Base-by-base conservation (phyloP, 75 land plant genomes). In the Selaginella tamariscina region DNA sequence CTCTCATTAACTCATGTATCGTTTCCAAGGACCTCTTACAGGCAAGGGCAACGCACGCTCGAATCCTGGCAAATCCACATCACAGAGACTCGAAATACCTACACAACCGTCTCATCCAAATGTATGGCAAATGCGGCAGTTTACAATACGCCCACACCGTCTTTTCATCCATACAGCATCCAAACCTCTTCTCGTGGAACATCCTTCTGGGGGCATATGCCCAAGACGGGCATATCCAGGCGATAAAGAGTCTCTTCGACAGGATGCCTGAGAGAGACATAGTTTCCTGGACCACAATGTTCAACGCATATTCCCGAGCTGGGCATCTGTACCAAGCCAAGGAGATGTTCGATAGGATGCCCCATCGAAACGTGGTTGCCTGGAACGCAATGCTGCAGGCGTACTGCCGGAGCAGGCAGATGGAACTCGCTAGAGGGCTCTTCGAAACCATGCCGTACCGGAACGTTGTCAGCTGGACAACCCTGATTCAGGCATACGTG, bases 141-240 rank as follows among this genome's bases (percentile, higher is more conserved):
- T n/a, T 59, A 2, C 18, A 59, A n/a, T 8, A 59, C 8, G 62
- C 62, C 2, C 21, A 21, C 8, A 2, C 9, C 21, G 62, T 59
- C n/a, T 59, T 59, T n/a, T 5, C 8, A 26, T 21, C 21, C 26
- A 59, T 59, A 2, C 9, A 23, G n/a, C 21, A 26, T 5, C 62
- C 62, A 8, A 59, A 59, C 26, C 9, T 5, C 26, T 59, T 59
- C 62, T 59, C 62, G 8, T 59, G 62, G 62, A 59, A 59, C 23
- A 59, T 59, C 62, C 21, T 59, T 9, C 26, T 27, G 9, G n/a
- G n/a, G 26, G 62, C 26, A 59, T 59, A 59, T 59, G 62, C 62
- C 26, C 21, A 59, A 21, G 8, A n/a, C 2, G 26, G 26, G 62
- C 62, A 59, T 23, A 8, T 59, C 8, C 62, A 59, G 8, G 26